Evolutionary conservation across 139 green algal species (phyloP).

Genomic region (Gonium pectorale): DNA sequence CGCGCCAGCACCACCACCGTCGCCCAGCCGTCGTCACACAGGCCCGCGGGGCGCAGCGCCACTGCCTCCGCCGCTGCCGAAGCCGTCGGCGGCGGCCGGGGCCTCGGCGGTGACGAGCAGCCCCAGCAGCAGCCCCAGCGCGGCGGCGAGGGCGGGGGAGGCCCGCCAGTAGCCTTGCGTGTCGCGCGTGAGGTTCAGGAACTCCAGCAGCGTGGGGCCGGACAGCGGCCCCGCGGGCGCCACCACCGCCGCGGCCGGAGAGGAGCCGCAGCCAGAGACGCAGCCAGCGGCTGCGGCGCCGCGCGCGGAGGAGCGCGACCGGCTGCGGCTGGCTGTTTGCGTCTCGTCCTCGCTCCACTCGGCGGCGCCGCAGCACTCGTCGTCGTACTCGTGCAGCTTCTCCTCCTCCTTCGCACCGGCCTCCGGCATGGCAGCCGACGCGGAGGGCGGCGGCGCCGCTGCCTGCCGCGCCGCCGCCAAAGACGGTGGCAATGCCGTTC

Average conservation of each 20-base stretch:
- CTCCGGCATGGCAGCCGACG: background rate
- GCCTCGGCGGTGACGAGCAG: background rate
- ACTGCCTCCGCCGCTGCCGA: background rate
- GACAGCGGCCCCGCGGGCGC: background rate
- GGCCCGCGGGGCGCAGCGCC: background rate
- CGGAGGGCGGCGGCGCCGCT: too few species aligned
- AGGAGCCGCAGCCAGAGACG: too few species aligned
- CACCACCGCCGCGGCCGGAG: background rate
- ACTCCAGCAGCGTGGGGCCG: background rate
- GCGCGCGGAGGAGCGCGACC: too few species aligned
- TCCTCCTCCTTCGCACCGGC: background rate
- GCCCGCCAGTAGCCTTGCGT: conserved; percentile 7
- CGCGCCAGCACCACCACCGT: conserved; percentile 24
- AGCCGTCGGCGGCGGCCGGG: background rate
- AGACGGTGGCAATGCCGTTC: too few species aligned
- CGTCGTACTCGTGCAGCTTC: background rate
- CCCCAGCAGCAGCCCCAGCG: background rate
- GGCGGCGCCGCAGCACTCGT: background rate
- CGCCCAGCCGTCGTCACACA: conserved; percentile 12
- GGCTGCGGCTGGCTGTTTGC: background rate
- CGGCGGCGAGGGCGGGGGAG: background rate
- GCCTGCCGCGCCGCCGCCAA: too few species aligned
- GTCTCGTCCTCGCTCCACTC: background rate
- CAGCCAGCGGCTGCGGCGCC: too few species aligned
- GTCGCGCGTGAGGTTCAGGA: conserved; percentile 23